Base-by-base conservation (phyloP, 495 filamentous ascomycete species). In the Lindgomyces ingoldianus region DNA sequence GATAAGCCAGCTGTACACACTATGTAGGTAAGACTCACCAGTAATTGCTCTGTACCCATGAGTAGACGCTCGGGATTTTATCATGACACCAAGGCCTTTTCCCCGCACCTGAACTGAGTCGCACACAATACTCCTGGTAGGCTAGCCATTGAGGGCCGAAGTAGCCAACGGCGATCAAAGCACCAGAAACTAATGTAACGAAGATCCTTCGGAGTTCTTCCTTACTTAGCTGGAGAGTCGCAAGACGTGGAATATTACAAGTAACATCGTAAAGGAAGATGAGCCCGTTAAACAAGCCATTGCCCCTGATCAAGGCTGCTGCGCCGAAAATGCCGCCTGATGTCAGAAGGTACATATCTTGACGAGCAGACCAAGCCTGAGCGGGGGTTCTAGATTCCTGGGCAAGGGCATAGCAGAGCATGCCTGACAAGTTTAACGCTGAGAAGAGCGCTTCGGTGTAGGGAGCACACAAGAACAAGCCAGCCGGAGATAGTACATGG, bases 401-500 rank as follows among this genome's bases (percentile, higher is more conserved):
- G 46, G 65, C 61, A 26, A 69, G 33, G 55, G 66, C 44, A 73
- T 93, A 93, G 62, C 90, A 69, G 36, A 89, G 84, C 61, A 80
- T 85, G 6, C 93, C 95, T 1, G 75, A 48, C 63, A 98, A 90
- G 48, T 87, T 88, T 27, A 96, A 75, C 8, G 94, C 78, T 0
- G 93, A 85, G 72, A 91, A 96, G 0, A 88, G 72, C 49, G 88
- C 84, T 75, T 98, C 95, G 21, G 84, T 82, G 69, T 91, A 94
- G 0, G 95, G 94, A 0, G 93, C 90, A 0, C 89, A 91, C 26
- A 98, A 84, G 71, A 98, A 97, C 1, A 96, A 75, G 10, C 93
- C 93, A 8, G 90, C 94, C 0, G 95, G 94, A 3, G 86, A 90
- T 22, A 98, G 69, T 44, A 96, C 84, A 72, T 97, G 90, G 33